Conservation (phyloP, 805 yeast genomes). For the Pichia deserticola region DNA sequence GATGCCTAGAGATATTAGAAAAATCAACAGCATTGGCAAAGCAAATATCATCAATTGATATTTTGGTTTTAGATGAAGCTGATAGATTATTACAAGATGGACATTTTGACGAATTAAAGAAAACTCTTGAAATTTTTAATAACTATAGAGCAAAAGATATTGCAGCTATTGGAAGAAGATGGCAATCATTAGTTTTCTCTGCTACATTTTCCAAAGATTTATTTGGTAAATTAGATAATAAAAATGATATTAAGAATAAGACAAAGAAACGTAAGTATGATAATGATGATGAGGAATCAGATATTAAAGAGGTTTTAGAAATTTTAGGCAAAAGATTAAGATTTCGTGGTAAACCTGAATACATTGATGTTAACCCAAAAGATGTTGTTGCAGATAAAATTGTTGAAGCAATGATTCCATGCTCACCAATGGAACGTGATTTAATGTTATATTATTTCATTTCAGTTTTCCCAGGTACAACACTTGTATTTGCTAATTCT, state of each 20-base stretch:
- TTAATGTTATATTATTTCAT: slow-evolving; percentile 82
- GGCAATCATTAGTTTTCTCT: slow-evolving; percentile 89
- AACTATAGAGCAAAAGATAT: slow-evolving; percentile 38
- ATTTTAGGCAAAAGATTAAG: slow-evolving; percentile 62
- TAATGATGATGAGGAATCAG: slow-evolving; percentile 30
- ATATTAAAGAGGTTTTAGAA: slow-evolving; percentile 48
- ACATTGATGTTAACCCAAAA: slow-evolving; percentile 82
- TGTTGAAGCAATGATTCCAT: slow-evolving; percentile 83
- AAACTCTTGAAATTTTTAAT: slow-evolving; percentile 58
- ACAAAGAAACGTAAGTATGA: slow-evolving; percentile 21
- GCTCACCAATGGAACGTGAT: slow-evolving; percentile 86
- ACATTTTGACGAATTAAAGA: slow-evolving; percentile 88
- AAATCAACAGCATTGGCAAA: slow-evolving; percentile 41
- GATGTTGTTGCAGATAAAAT: slow-evolving; percentile 68
- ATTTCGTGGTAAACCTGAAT: slow-evolving; percentile 59
- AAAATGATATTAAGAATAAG: slow-evolving; percentile 20
- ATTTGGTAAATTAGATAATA: slow-evolving; percentile 61
- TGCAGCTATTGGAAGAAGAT: slow-evolving; percentile 18
- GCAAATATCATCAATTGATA: slow-evolving; percentile 39
- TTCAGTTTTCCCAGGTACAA: slow-evolving; percentile 78
- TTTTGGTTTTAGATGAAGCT: slow-evolving; percentile 84
- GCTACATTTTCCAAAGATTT: slow-evolving; percentile 87
- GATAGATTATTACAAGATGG: slow-evolving; percentile 93
- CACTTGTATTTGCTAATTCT: slow-evolving; percentile 89
- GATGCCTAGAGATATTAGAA: slow-evolving; percentile 76